Evolutionary conservation across 2,329 filamentous ascomycete species (phyloP), one percentile per base, ranked within the genome.

Genomic region (Aspergillus brunneoviolaceus): DNA sequence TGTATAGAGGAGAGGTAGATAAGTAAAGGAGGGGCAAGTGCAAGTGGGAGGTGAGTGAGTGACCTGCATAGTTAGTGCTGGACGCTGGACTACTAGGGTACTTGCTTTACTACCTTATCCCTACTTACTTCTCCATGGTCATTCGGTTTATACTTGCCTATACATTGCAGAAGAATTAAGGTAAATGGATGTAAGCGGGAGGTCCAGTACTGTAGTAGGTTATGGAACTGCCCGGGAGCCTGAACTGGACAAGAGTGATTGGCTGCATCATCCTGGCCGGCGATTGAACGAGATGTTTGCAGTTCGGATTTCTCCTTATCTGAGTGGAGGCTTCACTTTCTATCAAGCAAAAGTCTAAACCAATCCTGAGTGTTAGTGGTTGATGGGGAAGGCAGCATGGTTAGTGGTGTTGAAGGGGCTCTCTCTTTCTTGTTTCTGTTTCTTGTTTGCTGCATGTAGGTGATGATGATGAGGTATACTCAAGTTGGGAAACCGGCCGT

Each of bases 311-410:
- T 27, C 48, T 49, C 42, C 53, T 49, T 21, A 25, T 55, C 52
- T 55, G 52, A 55, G 39, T 55, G 53, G 53, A 33, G 35, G 53
- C 53, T 48, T 55, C 53, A 55, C 53, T 55, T 55, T 45, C 16
- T 16, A 19, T 19, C n/a, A 45, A n/a, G 16, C 5, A 45, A 49
- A 55, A 55, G 45, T 55, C 33, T 35, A 55, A 47, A 35, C 33
- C 27, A 16, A 12, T 16, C 33, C 11, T 16, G 14, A 5, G 19
- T 2, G 11, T 12, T 3, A 31, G 33, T 29, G 21, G 5, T 16
- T n/a, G 49, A 21, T n/a, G 50, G 14, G 3, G 11, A 35, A 35
- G 27, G 50, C 33, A 33, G 49, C 16, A 23, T 10, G n/a, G 12
- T 7, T 31, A 11, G 12, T 27, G 23, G 23, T 23, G 23, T 23